Conservation (phyloP, 805 yeast species). For the Starmerella bombicola region DNA sequence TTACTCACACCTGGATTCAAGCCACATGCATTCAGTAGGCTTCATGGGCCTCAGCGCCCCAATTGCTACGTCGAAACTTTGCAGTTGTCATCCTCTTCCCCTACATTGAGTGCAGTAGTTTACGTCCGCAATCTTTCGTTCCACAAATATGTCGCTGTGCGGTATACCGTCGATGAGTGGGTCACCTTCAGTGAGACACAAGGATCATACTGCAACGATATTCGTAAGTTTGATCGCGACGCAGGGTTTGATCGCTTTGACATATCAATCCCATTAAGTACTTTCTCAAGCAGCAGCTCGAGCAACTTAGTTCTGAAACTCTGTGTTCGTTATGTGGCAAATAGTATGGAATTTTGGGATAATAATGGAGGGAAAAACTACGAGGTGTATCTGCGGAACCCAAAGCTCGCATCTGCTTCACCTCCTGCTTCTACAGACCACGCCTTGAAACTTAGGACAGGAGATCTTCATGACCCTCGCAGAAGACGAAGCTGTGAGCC, state of each 20-base stretch:
- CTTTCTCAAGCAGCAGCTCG: conserved; percentile 20
- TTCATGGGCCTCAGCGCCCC: conserved; percentile 20
- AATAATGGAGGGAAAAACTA: conserved; percentile 54
- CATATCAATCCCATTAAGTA: conserved; percentile 39
- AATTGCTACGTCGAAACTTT: conserved; percentile 55
- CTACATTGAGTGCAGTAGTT: conserved; percentile 53
- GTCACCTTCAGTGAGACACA: conserved; percentile 55
- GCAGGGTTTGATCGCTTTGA: conserved; percentile 49
- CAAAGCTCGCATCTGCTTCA: neutral
- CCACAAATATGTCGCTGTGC: conserved; percentile 51
- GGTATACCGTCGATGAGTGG: conserved; percentile 77
- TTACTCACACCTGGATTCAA: conserved; percentile 15
- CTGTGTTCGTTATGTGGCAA: conserved; percentile 46
- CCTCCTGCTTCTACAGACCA: neutral
- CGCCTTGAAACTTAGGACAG: neutral
- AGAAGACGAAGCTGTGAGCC: neutral
- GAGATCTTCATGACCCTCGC: neutral
- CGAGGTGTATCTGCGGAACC: conserved; percentile 34
- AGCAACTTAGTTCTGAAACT: conserved; percentile 32
- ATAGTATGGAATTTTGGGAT: conserved; percentile 58
- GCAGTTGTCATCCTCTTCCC: conserved; percentile 46
- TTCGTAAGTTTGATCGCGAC: conserved; percentile 25
- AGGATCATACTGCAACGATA: conserved; percentile 47
- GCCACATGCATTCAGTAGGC: conserved; percentile 18
- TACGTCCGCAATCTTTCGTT: conserved; percentile 67